Evolutionary conservation across 345 rosid genomes (phyloP).

Genomic region (Euclidium syriacum): DNA sequence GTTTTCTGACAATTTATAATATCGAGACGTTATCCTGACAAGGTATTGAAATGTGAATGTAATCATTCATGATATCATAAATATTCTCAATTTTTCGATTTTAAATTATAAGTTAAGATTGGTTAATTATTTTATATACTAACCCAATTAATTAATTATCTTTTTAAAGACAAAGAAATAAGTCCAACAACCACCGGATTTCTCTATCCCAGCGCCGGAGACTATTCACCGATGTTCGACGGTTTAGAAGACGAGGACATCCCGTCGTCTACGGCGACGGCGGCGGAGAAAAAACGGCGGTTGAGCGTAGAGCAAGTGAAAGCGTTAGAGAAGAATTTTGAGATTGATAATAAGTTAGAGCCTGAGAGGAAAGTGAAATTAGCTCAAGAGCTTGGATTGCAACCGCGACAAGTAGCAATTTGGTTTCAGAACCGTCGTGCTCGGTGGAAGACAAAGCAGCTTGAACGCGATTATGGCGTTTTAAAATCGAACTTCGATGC

Average conservation of each 20-base stretch:
- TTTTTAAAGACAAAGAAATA: constrained; percentile 67
- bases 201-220: constrained; percentile 35
- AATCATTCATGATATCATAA: constrained; percentile 12
- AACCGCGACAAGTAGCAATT: constrained; percentile 82
- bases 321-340: constrained; percentile 83
- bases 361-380: constrained; percentile 76
- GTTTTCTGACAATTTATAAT: constrained; percentile 18
- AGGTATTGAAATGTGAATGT: not conserved
- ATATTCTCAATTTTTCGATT: not conserved
- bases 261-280: constrained; percentile 5
- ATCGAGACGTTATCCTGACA: constrained; percentile 27
- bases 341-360: constrained; percentile 81
- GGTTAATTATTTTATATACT: not conserved
- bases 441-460: constrained; percentile 85
- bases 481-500: constrained; percentile 59
- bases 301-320: constrained; percentile 73
- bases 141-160: not conserved
- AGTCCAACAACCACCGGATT: constrained; percentile 46
- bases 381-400: constrained; percentile 78
- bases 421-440: constrained; percentile 96
- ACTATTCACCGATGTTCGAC: constrained; percentile 54
- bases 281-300: constrained; percentile 68
- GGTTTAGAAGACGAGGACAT: constrained; percentile 51
- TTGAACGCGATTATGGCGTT: constrained; percentile 62
- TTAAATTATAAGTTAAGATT: constrained; percentile 3